These are phyloP conservation scores for Naganishia vaughanmartiniae DNA, from an alignment of 768 basidiomycete species.

Conservation along the genomic window DNA sequence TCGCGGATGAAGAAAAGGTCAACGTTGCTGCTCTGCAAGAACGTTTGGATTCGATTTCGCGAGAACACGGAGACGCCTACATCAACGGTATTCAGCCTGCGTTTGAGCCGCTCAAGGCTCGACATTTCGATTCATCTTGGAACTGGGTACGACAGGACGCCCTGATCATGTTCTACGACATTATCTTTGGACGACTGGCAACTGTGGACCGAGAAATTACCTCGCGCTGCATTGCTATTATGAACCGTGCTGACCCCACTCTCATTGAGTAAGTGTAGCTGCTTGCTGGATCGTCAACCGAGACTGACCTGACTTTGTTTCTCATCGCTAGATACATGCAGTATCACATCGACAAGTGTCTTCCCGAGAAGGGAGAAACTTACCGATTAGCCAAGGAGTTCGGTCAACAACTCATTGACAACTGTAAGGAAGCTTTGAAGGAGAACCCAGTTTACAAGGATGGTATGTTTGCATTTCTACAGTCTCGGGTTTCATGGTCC, in stretches of 20 bases:
- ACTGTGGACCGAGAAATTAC: slow-evolving; percentile 75
- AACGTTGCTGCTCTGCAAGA: slow-evolving; percentile 70
- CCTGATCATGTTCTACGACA: slow-evolving; percentile 94
- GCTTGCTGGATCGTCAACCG: not conserved
- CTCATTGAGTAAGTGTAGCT: slow-evolving; percentile 56
- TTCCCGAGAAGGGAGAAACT: slow-evolving; percentile 74
- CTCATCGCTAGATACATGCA: slow-evolving; percentile 82
- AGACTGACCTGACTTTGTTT: not conserved
- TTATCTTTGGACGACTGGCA: slow-evolving; percentile 89
- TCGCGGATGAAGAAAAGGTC: slow-evolving; percentile 81
- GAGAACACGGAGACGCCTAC: slow-evolving; percentile 91
- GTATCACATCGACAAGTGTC: slow-evolving; percentile 81
- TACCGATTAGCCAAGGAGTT: slow-evolving; percentile 96
- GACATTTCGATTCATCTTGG: slow-evolving; percentile 98
- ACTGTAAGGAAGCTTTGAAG: slow-evolving; percentile 77
- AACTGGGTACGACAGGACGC: slow-evolving; percentile 99
- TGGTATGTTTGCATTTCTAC: slow-evolving; percentile 58
- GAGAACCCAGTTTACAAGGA: slow-evolving; percentile 92
- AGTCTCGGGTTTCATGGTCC: not conserved
- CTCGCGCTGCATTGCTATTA: slow-evolving; percentile 91
- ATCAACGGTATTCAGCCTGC: slow-evolving; percentile 90
- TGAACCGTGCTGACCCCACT: slow-evolving; percentile 93
- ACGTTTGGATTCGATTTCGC: slow-evolving; percentile 78
- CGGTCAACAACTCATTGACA: slow-evolving; percentile 90
- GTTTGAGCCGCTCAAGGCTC: slow-evolving; percentile 92